Conservation (phyloP, 1,139 yeast genomes). For the Blastobotrys persicus region DNA sequence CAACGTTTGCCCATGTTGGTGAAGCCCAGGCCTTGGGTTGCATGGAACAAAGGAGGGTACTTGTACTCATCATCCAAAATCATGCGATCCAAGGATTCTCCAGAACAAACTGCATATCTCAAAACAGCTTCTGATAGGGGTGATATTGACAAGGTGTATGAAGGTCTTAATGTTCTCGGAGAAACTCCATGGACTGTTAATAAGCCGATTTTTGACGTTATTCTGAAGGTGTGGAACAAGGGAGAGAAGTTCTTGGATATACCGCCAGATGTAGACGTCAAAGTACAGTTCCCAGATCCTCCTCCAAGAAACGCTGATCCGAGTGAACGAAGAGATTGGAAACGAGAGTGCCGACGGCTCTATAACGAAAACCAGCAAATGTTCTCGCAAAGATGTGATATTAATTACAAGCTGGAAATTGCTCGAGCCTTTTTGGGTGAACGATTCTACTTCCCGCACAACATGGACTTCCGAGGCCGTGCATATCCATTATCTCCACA, state of each 20-base stretch:
- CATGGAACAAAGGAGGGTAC: constrained; percentile 82
- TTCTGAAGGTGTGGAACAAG: constrained; percentile 81
- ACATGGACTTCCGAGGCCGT: constrained; percentile 91
- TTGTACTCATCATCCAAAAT: constrained; percentile 59
- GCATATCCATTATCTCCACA: constrained; percentile 91
- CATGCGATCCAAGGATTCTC: constrained; percentile 78
- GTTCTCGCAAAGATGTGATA: constrained; percentile 89
- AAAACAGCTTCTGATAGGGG: constrained; percentile 77
- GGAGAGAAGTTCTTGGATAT: constrained; percentile 79
- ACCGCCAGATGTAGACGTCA: constrained; percentile 51
- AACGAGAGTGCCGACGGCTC: constrained; percentile 54
- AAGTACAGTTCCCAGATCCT: constrained; percentile 58
- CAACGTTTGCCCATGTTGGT: constrained; percentile 92
- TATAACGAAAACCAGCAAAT: constrained; percentile 61
- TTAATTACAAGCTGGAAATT: constrained; percentile 88
- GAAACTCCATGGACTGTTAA: constrained; percentile 92
- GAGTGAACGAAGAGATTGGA: constrained; percentile 63
- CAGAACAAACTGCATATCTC: constrained; percentile 86
- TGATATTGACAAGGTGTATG: constrained; percentile 62
- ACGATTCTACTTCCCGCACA: constrained; percentile 89
- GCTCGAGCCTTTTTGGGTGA: constrained; percentile 84
- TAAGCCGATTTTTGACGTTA: constrained; percentile 60
- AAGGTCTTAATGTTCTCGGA: constrained; percentile 87
- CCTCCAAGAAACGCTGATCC: constrained; percentile 71
- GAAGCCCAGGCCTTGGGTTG: constrained; percentile 83